Base-by-base conservation (phyloP, 2,329 filamentous ascomycete genomes). In the Monosporascus sp. region DNA sequence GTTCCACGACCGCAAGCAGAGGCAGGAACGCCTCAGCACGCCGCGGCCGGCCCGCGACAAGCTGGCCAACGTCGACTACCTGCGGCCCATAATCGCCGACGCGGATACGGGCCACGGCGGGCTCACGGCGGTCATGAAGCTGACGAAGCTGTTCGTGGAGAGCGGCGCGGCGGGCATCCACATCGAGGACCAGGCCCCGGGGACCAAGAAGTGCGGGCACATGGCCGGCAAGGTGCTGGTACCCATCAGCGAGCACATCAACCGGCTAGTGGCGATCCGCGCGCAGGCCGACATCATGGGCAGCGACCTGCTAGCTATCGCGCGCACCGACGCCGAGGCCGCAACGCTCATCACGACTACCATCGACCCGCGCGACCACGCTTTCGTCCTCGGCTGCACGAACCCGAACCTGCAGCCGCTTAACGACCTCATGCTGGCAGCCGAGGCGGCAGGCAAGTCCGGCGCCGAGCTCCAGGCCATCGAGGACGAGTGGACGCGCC, bases 281-380 rank as follows among this genome's bases (percentile, higher is more conserved):
- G 93, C 94, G 5, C 94, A 99, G 75, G 93, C 94, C 62, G 94
- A 99, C 69, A 97, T 99, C 67, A 97, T 99, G 94, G 94, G 89
- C 59, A 81, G 84, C 57, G 90, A 99, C 68, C 86, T 99, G 57
- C 76, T 99, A 39, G 90, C 90, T 61, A 85, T 99, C 60, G 94
- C 94, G 51, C 88, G 94, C 66, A 99, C 94, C 54, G 94, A 99
- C 74, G 95, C 94, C 62, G 94, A 99, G 79, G 94, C 94, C 51
- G 94, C 94, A 36, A 99, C 94, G 5, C 86, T 99, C 64, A 96
- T 99, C 77, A 96, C 90, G 58, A 93, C 90, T 36, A 96, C 90
- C 64, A 97, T 99, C 68, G 94, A 99, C 74, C 86, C 89, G 54
- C 89, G 94, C 64, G 94, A 99, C 74, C 94, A 99, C 72, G 80